Base-by-base conservation (phyloP, 1,284 basidiomycete genomes). In the Hypsizygus ulmarius region DNA sequence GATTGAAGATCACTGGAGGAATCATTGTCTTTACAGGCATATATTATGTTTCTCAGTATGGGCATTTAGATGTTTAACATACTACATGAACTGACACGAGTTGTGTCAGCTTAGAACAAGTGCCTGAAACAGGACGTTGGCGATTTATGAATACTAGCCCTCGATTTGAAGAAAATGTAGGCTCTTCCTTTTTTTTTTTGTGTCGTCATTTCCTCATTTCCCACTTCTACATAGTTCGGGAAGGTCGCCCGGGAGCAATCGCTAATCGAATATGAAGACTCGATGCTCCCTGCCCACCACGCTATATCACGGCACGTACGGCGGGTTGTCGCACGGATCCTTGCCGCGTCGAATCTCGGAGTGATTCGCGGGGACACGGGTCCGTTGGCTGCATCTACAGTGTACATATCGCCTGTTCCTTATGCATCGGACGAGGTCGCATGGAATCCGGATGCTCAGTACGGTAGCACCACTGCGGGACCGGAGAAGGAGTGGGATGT, bases 341-440 rank as follows among this genome's bases (percentile, higher is more conserved):
- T 97, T 3, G 74, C 80, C 30, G 79, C 84, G 1, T 86, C 84
- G 39, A 77, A 84, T 50, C 78, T 93, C 0, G 91, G 91, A 0
- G 59, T 69, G 7, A 68, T 91, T 35, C 75, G 75, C 39, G 67
- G 69, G 5, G 66, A 69, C 41, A 43, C 55, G 46, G 3, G 11
- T 7, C 18, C 27, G 2, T 11, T 18, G 2, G 21, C 25, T 16
- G 8, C 33, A n/a, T 19, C 32, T 12, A 15, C 21, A 10, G 18
- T 27, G 8, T 16, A 34, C 10, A 35, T 27, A 1, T 25, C 21
- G 21, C 21, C 21, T 25, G 57, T 18, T 25, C 53, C 18, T 54
- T 62, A 59, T 49, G 60, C 49, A 46, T 68, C 45, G 34, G 60
- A 63, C 15, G 67, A 62, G 10, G 71, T 65, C 8, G n/a, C 56